Base-by-base conservation (phyloP, 257 asterid species). In the Leptodermis oblonga region DNA sequence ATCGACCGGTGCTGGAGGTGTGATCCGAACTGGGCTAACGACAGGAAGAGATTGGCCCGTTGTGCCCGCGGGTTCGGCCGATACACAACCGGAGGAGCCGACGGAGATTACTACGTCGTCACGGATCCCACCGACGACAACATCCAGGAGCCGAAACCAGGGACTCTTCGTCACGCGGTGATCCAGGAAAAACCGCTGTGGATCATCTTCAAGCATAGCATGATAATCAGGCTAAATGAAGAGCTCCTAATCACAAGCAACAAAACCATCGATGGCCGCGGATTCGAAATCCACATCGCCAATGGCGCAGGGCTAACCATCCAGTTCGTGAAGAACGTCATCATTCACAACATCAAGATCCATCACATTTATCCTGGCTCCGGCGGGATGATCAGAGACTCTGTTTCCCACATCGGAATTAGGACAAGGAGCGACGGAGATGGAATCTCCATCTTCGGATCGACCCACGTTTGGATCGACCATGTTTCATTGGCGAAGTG, bases 261-360 rank as follows among this genome's bases (percentile, higher is more conserved):
- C 81, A 91, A 91, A 79, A 89, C 96, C 8, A 78, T 88, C 22
- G 97, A 91, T 63, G 96, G 97, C 1, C 71, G 97, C 5, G 97
- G 95, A 48, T 84, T 48, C 1, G 70, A 81, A 31, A 86, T 91
- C 72, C 91, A 75, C 69, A 79, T 91, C 42, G 96, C 97, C 4
- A 69, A 82, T 36, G 97, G 96, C 0, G 90, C 95, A 1, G 96
- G 97, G 8, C 18, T 91, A 6, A 87, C 96, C 6, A 66, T 91
- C 58, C 97, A 91, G 26, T 88, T 80, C 39, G 87, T 89, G 46
- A 83, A 74, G 49, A 87, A 91, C 45, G 79, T 87, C 20, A 91
- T 91, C 25, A 74, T 91, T 70, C 95, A 89, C 54, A 81, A 81
- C 70, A 78, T 91, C n/a, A 45, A 83, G 73, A 81, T 89, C 39